Conservation (phyloP, 495 filamentous ascomycete species). For the Pseudevernia furfuracea region DNA sequence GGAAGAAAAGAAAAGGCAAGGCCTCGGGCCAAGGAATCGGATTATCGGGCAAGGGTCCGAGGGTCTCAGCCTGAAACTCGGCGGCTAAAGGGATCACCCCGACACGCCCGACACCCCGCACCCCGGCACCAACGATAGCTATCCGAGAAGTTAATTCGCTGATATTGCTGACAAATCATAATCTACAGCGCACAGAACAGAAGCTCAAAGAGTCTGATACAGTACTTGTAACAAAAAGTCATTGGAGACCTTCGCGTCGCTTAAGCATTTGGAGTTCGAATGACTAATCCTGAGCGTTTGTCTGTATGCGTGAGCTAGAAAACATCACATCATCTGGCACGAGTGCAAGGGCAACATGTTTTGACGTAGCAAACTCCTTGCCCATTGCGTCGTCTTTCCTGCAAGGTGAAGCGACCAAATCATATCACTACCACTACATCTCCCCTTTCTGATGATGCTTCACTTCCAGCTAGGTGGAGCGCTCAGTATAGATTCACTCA, state of each 20-base stretch:
- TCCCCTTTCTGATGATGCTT: not conserved
- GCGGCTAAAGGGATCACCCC: not conserved
- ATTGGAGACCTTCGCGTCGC: not conserved
- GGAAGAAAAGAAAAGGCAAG: not conserved
- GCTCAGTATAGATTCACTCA: not conserved
- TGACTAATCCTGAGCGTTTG: not conserved
- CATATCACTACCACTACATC: not conserved
- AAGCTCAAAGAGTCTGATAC: not conserved
- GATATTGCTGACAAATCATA: constrained; percentile 2
- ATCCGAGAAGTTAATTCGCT: constrained; percentile 12
- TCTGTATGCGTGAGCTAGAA: not conserved
- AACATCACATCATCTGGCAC: not conserved
- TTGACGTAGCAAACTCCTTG: not conserved
- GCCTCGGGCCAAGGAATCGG: constrained; percentile 1
- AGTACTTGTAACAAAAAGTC: no score
- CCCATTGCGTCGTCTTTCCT: not conserved
- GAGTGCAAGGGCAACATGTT: not conserved
- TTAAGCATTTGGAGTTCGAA: not conserved
- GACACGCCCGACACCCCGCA: no score
- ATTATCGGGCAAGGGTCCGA: no score
- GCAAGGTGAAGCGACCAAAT: not conserved
- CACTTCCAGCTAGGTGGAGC: not conserved
- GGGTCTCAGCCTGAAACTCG: constrained; percentile 4
- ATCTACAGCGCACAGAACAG: no score
- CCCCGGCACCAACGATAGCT: constrained; percentile 6